Conservation (phyloP, 345 rosid genomes). For the Aurinia saxatilis region DNA sequence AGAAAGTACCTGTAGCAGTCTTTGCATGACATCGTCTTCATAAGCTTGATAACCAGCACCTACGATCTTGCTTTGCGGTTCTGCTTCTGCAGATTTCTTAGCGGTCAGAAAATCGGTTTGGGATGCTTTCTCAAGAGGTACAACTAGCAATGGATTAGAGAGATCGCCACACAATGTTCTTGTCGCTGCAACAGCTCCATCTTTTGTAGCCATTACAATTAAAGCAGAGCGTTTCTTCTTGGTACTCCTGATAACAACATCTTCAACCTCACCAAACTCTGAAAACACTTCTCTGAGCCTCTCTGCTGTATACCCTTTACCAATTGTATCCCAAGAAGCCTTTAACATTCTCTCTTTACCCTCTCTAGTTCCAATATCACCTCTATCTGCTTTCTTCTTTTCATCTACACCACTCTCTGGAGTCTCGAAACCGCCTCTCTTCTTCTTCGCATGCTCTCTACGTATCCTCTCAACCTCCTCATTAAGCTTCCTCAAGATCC, state of each 20-base stretch:
- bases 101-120: conserved; percentile 33
- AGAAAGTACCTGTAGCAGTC: conserved; percentile 47
- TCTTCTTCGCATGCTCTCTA: conserved; percentile 39
- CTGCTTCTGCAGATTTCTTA: conserved; percentile 37
- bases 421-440: conserved; percentile 28
- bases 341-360: conserved; percentile 66
- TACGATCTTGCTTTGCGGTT: conserved; percentile 43
- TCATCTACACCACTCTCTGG: conserved; percentile 27
- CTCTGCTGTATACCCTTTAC: conserved; percentile 54
- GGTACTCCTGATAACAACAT: conserved; percentile 58
- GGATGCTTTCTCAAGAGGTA: conserved; percentile 54
- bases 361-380: conserved; percentile 11
- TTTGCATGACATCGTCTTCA: conserved; percentile 66
- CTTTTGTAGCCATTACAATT: conserved; percentile 69
- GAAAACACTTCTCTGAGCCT: conserved; percentile 62
- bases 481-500: conserved; percentile 54
- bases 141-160: conserved; percentile 66
- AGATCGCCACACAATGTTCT: conserved; percentile 53
- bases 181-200: conserved; percentile 73
- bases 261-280: conserved; percentile 75
- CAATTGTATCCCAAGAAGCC: conserved; percentile 69
- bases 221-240: conserved; percentile 78
- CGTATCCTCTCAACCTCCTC: conserved; percentile 74
- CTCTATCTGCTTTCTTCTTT: conserved; percentile 23
- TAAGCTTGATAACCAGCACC: conserved; percentile 69